These are phyloP conservation scores for Macrotyloma uniflorum DNA, from an alignment of 306 rosid species.

Conservation along the genomic window DNA sequence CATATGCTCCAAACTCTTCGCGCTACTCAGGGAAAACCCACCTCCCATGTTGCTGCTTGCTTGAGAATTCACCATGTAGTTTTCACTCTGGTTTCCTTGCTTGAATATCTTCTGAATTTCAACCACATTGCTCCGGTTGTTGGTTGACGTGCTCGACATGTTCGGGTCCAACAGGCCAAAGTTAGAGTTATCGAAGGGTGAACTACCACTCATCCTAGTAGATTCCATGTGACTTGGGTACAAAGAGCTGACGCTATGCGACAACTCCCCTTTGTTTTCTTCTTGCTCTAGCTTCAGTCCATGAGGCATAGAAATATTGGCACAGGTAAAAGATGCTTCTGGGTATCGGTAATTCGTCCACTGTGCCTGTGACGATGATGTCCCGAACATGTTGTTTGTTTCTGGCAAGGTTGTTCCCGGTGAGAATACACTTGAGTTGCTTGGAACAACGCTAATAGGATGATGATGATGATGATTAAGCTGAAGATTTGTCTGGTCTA, in stretches of 20 bases:
- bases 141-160: not conserved
- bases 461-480: conserved; percentile 26
- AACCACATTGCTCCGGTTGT: not conserved
- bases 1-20: not conserved
- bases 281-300: conserved; percentile 56
- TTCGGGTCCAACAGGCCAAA: conserved; percentile 45
- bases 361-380: conserved; percentile 48
- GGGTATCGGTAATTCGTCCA: conserved; percentile 50
- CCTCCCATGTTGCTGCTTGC: conserved; percentile 1
- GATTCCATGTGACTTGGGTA: conserved; percentile 66
- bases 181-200: conserved; percentile 26
- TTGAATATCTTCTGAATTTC: conserved; percentile 33
- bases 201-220: conserved; percentile 21
- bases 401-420: conserved; percentile 33
- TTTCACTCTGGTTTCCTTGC: conserved; percentile 28
- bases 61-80: conserved; percentile 15
- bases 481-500: conserved; percentile 44
- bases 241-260: conserved; percentile 50
- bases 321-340: conserved; percentile 24
- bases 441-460: not conserved
- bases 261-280: conserved; percentile 53
- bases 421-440: conserved; percentile 29
- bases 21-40: not conserved
- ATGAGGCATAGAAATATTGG: conserved; percentile 6
- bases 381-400: conserved; percentile 48